A percentile compares a stretch with the other conserved stretches of the same genome.
These are phyloP conservation scores for Pythium dissimile DNA, from an alignment of 352 stramenopile genomes.

Conservation along the genomic window DNA sequence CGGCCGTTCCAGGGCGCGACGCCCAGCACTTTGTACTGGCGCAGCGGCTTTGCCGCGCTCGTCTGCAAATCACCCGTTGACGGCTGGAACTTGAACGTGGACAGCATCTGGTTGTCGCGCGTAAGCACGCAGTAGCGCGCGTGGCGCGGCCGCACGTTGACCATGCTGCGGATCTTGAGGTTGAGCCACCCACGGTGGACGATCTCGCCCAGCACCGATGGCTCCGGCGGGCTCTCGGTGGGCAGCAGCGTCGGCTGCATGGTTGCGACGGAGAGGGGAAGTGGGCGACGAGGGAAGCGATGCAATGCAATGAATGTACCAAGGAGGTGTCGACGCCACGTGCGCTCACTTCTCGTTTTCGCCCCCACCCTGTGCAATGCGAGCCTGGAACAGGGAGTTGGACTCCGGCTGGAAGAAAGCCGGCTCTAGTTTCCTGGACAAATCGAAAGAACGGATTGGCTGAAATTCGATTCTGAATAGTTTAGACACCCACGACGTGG, in stretches of 20 bases:
- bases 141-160: constrained; percentile 80
- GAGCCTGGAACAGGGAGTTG: too few species aligned
- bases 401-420: constrained; percentile 1
- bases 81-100: constrained; percentile 87
- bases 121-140: constrained; percentile 85
- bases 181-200: constrained; percentile 80
- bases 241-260: constrained; percentile 53
- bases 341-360: too few species aligned
- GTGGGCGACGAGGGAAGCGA: neutral
- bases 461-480: neutral
- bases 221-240: constrained; percentile 40
- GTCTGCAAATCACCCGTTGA: constrained; percentile 62
- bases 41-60: constrained; percentile 54
- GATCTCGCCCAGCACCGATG: constrained; percentile 65
- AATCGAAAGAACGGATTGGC: neutral
- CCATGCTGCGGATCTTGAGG: constrained; percentile 84
- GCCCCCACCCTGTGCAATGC: too few species aligned
- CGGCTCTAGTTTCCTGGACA: neutral
- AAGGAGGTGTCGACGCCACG: too few species aligned
- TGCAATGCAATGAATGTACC: too few species aligned
- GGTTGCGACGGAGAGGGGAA: constrained; percentile 2
- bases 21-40: constrained; percentile 63
- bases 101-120: constrained; percentile 54
- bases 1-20: constrained; percentile 70
- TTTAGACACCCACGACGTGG: too few species aligned